These are phyloP conservation scores for Cordyceps pruinosa DNA, from an alignment of 2,329 filamentous ascomycete genomes.

Conservation along the genomic window DNA sequence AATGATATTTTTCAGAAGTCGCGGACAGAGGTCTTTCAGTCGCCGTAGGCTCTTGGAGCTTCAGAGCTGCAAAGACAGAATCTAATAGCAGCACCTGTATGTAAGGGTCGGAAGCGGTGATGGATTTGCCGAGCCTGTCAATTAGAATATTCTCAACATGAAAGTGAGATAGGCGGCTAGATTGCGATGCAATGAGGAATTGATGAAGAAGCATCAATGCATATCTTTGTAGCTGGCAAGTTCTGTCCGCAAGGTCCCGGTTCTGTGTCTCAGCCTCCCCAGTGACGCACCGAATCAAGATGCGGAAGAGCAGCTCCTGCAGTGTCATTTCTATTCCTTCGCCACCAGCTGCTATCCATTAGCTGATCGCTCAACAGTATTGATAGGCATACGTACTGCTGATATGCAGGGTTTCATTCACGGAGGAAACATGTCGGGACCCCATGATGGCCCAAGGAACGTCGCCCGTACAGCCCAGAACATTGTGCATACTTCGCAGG, in stretches of 20 bases:
- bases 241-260: conserved; percentile 31
- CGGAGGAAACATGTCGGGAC: conserved; percentile 41
- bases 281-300: conserved; percentile 56
- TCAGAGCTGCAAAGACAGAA: conserved; percentile 67
- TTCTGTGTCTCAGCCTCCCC: conserved; percentile 6
- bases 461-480: conserved; percentile 60
- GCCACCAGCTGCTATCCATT: conserved; percentile 33
- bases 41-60: conserved; percentile 46
- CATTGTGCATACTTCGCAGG: conserved; percentile 64
- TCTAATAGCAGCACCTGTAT: conserved; percentile 74
- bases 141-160: conserved; percentile 67
- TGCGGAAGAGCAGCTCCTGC: conserved; percentile 61
- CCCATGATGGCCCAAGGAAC: conserved; percentile 65
- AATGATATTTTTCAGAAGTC: conserved; percentile 39
- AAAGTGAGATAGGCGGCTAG: conserved; percentile 50
- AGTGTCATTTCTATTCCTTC: conserved; percentile 52
- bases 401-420: conserved; percentile 27
- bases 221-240: conserved; percentile 62
- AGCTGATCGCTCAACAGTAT: conserved; percentile 17
- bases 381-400: conserved; percentile 38
- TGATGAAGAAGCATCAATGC: conserved; percentile 64
- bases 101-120: conserved; percentile 57
- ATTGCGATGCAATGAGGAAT: conserved; percentile 58
- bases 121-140: conserved; percentile 55
- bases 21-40: conserved; percentile 38